Base-by-base conservation (phyloP, 179 eudicot species). In the Beta lomatogona region DNA sequence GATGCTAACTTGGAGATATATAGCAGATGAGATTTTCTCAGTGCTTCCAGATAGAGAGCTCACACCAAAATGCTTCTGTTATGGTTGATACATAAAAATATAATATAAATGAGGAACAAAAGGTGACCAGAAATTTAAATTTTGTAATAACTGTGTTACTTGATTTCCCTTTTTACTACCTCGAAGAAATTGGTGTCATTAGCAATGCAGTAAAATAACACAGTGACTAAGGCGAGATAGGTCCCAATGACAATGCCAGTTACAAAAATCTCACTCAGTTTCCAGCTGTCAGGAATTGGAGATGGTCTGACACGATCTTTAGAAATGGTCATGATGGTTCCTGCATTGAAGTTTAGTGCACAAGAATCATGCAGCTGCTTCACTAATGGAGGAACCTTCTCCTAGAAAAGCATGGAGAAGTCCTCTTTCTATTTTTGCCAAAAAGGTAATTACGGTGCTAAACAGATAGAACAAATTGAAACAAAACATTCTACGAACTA, bases 271-370 rank as follows among this genome's bases (percentile, higher is more conserved):
- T 93, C 97, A 15, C 87, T 87, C 48, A 93, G 88, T 89, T 93
- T 93, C 97, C 97, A 93, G 84, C 93, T 90, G 81, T 92, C 95
- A 2, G 97, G 97, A 55, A 54, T 80, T 31, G 94, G 95, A 68
- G 97, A 93, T 84, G 94, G 93, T 69, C 84, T 91, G 44, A 93
- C 97, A 75, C 94, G 83, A 71, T 93, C 97, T 84, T 89, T 82
- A 12, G 95, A 90, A 55, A 93, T 93, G 21, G 97, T 93, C 97
- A 93, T 92, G 79, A 93, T 93, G 71, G 95, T 93, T 61, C 95
- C 97, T 92, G 87, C 77, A 83, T 25, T 18, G 36, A 50, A 72
- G 63, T 76, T 60, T 71, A 28, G 36, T 21, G 44, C 19, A 59
- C 78, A 81, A 46, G 57, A 81, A 28, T 72, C 16, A 73, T 25